phyloP scores from a whole-genome alignment of 2,329 filamentous ascomycete genomes.

The Bipolaris sorokiniana region DNA sequence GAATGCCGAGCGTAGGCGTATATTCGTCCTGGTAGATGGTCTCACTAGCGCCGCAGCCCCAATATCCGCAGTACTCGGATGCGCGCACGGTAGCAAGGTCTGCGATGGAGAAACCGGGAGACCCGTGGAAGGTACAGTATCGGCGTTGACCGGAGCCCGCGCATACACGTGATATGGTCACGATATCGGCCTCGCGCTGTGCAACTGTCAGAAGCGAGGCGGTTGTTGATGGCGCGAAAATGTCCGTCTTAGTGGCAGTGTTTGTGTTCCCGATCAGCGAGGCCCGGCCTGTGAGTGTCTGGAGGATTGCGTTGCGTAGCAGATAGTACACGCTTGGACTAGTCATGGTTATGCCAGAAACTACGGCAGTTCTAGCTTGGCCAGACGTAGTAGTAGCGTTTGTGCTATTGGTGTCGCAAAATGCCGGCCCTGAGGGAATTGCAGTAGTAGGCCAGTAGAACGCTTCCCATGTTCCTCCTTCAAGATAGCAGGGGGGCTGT shows the following conservation, averaged over 20 bases:
- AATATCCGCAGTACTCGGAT: neutral
- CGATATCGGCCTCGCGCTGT: neutral
- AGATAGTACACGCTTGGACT: neutral
- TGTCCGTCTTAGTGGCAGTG: neutral
- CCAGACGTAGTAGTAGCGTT: neutral
- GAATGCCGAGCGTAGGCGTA: neutral
- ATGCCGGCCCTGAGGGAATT: neutral
- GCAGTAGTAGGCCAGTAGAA: neutral
- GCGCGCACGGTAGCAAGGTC: slow-evolving; percentile 2
- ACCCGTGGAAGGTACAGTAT: neutral
- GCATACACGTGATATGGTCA: neutral
- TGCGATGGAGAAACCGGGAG: neutral
- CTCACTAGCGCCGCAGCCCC: neutral
- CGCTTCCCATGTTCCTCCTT: neutral
- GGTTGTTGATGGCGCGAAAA: neutral
- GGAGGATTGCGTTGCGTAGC: neutral
- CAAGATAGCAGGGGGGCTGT: neutral
- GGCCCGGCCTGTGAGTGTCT: neutral
- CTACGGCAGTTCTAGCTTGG: neutral
- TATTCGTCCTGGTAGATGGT: neutral
- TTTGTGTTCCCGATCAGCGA: neutral
- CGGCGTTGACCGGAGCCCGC: neutral
- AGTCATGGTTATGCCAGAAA: neutral
- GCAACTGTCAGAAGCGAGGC: neutral
- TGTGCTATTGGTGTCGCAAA: neutral